Percentiles rank a stretch among this genome's conserved stretches.
These are phyloP conservation scores for Elsinoe australis DNA, from an alignment of 2,329 filamentous ascomycete species.

Conservation along the genomic window DNA sequence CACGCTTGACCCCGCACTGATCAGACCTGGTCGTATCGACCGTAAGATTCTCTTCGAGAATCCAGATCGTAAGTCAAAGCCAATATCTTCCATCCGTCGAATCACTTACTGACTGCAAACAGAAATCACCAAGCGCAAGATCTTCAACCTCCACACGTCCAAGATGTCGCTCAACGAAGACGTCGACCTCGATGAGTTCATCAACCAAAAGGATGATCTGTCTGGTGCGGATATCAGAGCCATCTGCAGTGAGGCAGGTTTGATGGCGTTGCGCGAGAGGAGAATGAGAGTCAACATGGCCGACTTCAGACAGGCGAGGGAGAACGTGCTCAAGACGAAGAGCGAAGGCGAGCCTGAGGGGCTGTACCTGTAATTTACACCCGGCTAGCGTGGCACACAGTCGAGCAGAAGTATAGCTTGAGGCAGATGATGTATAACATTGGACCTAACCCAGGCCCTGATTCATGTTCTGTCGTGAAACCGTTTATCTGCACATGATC, in stretches of 20 bases:
- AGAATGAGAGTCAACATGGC: constrained; percentile 99
- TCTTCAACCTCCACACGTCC: constrained; percentile 93
- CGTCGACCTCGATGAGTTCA: constrained; percentile 98
- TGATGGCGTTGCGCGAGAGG: constrained; percentile 87
- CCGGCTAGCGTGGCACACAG: not conserved
- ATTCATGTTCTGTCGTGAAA: too few relatives aligned
- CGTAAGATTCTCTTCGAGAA: constrained; percentile 84
- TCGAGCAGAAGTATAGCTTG: not conserved
- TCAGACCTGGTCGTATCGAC: constrained; percentile 95
- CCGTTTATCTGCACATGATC: too few relatives aligned
- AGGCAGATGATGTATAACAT: constrained; percentile 8
- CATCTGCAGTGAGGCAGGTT: constrained; percentile 92
- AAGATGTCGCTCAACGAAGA: constrained; percentile 92
- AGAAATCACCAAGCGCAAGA: constrained; percentile 94
- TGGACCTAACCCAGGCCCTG: not conserved
- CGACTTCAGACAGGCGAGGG: constrained; percentile 85
- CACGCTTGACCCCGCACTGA: constrained; percentile 88
- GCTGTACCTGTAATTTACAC: constrained; percentile 73
- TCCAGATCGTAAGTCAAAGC: constrained; percentile 55
- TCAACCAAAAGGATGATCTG: constrained; percentile 95
- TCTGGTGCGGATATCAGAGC: constrained; percentile 98
- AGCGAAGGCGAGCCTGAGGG: constrained; percentile 97
- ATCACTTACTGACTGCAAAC: constrained; percentile 43
- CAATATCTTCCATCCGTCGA: too few relatives aligned
- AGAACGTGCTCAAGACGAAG: constrained; percentile 96